A percentile compares a stretch with the other conserved stretches of the same genome.
Evolutionary conservation across 495 filamentous ascomycete genomes (phyloP).

Genomic region (Neurospora pannonica): DNA sequence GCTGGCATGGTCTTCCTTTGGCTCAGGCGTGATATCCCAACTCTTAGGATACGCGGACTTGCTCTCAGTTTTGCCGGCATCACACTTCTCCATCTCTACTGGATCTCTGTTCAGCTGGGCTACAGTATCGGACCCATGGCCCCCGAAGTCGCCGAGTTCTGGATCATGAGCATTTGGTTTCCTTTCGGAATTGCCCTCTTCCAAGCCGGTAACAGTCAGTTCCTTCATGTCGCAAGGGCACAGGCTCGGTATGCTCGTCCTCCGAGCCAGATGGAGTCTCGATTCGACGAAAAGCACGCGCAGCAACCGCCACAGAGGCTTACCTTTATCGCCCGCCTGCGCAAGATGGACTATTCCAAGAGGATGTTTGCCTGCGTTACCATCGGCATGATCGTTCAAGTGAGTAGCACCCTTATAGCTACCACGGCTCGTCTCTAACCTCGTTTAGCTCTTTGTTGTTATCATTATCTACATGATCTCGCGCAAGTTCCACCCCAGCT

Average conservation of each 20-base stretch:
- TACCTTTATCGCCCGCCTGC: slow-evolving; percentile 2
- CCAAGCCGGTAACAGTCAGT: slow-evolving; percentile 57
- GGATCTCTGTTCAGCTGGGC: slow-evolving; percentile 47
- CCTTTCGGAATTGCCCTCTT: slow-evolving; percentile 64
- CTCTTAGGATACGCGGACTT: slow-evolving; percentile 55
- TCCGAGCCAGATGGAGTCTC: slow-evolving; percentile 12
- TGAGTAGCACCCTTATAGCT: slow-evolving; percentile 14
- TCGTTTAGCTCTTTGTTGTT: slow-evolving; percentile 45
- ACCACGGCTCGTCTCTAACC: background rate
- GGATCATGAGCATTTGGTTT: slow-evolving; percentile 66
- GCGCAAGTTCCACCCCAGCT: slow-evolving; percentile 48
- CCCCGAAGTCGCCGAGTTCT: slow-evolving; percentile 46
- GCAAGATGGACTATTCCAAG: slow-evolving; percentile 35
- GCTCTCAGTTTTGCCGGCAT: slow-evolving; percentile 49
- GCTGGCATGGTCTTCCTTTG: slow-evolving; percentile 46
- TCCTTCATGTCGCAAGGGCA: slow-evolving; percentile 51
- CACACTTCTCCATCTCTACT: slow-evolving; percentile 56
- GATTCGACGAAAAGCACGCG: slow-evolving; percentile 18
- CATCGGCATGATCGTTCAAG: slow-evolving; percentile 45
- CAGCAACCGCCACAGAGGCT: background rate
- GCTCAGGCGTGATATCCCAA: slow-evolving; percentile 43
- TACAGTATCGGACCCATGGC: slow-evolving; percentile 50
- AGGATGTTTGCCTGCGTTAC: slow-evolving; percentile 39
- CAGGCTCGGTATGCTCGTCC: slow-evolving; percentile 35
- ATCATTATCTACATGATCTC: slow-evolving; percentile 55